A percentile compares a stretch with the other conserved stretches of the same genome.
These are phyloP conservation scores for Colletotrichum acutatum DNA, from an alignment of 2,329 filamentous ascomycete species.

Conservation along the genomic window DNA sequence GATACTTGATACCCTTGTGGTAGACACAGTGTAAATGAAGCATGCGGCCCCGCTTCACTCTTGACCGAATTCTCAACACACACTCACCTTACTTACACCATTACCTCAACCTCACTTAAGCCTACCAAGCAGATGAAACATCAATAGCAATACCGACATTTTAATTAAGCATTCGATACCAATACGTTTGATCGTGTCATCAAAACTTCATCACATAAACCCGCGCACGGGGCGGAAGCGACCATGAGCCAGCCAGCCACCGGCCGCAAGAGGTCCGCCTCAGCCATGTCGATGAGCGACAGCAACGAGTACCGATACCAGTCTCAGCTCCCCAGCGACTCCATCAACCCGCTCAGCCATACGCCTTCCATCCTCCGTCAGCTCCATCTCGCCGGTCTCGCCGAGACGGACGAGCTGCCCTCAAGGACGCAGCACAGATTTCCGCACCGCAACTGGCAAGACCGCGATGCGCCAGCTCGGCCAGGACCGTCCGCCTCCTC, in stretches of 20 bases:
- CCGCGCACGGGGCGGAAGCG: background rate
- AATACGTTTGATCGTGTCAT: no score
- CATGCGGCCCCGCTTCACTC: background rate
- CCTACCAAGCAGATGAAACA: background rate
- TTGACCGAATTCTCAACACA: conserved; percentile 1
- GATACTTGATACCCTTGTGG: background rate
- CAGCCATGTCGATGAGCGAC: conserved; percentile 34
- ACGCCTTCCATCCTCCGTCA: conserved; percentile 62
- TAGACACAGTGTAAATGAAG: background rate
- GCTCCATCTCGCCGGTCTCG: conserved; percentile 63
- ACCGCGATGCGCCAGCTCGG: conserved; percentile 1
- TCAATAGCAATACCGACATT: background rate
- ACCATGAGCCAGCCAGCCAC: conserved; percentile 11
- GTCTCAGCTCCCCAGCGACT: conserved; percentile 43
- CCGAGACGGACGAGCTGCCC: conserved; percentile 57
- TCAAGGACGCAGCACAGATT: conserved; percentile 54
- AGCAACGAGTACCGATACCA: conserved; percentile 8
- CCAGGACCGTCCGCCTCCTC: background rate
- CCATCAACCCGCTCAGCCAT: conserved; percentile 67
- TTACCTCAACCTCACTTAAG: background rate
- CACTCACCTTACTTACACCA: background rate
- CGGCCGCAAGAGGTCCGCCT: conserved; percentile 47
- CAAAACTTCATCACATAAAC: background rate
- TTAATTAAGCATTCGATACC: no score
- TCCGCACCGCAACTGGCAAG: conserved; percentile 56